phyloP scores from a whole-genome alignment of 257 asterid genomes.

The Paraleonurus japonicus region DNA sequence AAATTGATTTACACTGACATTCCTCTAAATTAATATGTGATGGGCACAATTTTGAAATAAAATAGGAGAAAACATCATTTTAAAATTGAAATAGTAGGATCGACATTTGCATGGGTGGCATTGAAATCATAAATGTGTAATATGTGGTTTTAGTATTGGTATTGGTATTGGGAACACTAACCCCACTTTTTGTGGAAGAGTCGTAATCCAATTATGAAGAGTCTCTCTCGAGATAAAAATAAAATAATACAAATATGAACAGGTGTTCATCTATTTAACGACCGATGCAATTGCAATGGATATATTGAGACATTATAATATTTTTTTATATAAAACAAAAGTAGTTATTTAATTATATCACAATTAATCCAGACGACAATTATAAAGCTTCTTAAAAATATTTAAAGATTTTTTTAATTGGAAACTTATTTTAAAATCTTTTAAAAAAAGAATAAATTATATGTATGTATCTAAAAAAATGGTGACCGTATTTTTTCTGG shows the following conservation, averaged over 20 bases:
- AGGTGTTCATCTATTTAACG: neutral
- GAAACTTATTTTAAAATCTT: no score
- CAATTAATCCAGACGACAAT: neutral
- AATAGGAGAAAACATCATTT: neutral
- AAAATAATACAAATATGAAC: neutral
- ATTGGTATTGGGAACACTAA: neutral
- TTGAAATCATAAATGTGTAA: neutral
- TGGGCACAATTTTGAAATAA: neutral
- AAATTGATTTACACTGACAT: no score
- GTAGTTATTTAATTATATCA: neutral
- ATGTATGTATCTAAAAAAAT: no score
- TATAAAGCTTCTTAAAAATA: neutral
- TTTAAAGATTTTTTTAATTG: no score
- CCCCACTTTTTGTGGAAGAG: neutral
- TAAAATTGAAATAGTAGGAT: neutral
- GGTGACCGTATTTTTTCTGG: no score
- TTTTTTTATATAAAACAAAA: neutral
- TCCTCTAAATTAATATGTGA: neutral
- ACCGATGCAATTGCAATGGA: neutral
- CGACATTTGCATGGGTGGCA: neutral
- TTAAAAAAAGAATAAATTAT: no score
- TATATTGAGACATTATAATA: neutral
- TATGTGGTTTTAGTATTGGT: neutral
- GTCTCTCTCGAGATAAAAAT: neutral
- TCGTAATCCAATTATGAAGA: neutral